A percentile compares a stretch with the other conserved stretches of the same genome.
phyloP scores from a whole-genome alignment of 1,284 basidiomycete species.

The Schizophyllum commune region DNA sequence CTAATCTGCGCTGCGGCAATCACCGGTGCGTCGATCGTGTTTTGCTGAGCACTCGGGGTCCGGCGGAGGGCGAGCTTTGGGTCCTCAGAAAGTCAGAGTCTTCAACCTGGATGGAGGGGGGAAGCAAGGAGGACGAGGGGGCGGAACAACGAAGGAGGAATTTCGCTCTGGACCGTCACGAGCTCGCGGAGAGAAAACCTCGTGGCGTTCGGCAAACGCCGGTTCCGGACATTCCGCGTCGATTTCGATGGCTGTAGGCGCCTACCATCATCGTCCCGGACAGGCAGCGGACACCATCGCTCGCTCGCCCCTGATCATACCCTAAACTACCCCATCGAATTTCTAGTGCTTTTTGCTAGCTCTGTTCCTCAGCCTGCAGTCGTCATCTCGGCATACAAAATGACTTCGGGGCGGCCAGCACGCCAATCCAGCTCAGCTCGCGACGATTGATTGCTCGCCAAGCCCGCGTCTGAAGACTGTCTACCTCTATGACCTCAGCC shows the following conservation, averaged over 20 bases:
- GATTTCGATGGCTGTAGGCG: background rate
- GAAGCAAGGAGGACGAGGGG: background rate
- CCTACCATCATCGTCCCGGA: too few species aligned
- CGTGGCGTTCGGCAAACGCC: background rate
- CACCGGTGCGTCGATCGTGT: background rate
- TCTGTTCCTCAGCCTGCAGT: background rate
- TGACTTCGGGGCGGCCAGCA: too few species aligned
- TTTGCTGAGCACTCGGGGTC: background rate
- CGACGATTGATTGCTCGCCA: too few species aligned
- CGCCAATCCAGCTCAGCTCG: too few species aligned
- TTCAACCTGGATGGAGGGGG: background rate
- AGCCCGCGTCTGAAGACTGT: too few species aligned
- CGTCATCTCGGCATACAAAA: too few species aligned
- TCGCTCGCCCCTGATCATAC: background rate
- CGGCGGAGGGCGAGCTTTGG: background rate
- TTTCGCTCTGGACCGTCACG: background rate
- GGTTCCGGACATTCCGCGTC: background rate
- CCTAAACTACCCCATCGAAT: background rate
- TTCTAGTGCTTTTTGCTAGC: background rate
- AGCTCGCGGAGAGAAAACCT: too few species aligned
- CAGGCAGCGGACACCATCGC: background rate
- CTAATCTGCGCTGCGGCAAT: background rate
- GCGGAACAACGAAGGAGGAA: background rate
- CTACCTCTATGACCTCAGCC: too few species aligned
- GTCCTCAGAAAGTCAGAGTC: background rate